Evolutionary conservation across 805 yeast species (phyloP).

Genomic region (Nakazawaea holstii): DNA sequence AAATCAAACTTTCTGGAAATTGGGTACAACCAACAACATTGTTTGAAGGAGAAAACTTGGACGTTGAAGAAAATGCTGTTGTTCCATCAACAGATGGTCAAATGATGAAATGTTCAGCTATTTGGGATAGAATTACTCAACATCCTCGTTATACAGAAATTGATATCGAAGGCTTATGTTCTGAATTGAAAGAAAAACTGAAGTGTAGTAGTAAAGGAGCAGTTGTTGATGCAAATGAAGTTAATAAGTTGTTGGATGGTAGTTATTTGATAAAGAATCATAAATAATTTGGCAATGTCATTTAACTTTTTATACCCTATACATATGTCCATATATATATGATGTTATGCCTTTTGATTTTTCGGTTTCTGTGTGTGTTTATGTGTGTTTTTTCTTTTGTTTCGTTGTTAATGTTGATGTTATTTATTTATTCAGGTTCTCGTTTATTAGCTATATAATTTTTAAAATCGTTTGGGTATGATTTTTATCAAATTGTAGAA

Average conservation of each 20-base stretch:
- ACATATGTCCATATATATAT: no score
- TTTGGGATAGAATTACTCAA: constrained; percentile 93
- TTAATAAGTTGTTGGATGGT: constrained; percentile 45
- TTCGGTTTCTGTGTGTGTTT: neutral
- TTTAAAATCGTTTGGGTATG: neutral
- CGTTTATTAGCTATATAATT: neutral
- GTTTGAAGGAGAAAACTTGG: constrained; percentile 14
- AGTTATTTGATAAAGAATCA: neutral
- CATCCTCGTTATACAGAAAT: constrained; percentile 92
- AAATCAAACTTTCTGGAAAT: neutral
- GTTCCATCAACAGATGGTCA: constrained; percentile 67
- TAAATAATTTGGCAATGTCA: neutral
- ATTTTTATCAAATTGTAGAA: neutral
- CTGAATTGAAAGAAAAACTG: constrained; percentile 85
- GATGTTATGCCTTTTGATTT: no score
- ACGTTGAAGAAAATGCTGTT: constrained; percentile 34
- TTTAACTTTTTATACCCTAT: no score
- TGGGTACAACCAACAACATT: neutral
- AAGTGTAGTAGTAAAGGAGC: constrained; percentile 93
- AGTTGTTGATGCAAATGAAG: constrained; percentile 77
- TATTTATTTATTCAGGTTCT: neutral
- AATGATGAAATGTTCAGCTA: constrained; percentile 75
- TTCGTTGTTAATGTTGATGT: neutral
- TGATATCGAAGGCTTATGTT: constrained; percentile 91
- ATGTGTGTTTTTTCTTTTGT: neutral